Evolutionary conservation across 2,329 filamentous ascomycete genomes (phyloP).

Genomic region (Fusarium haematococcum): DNA sequence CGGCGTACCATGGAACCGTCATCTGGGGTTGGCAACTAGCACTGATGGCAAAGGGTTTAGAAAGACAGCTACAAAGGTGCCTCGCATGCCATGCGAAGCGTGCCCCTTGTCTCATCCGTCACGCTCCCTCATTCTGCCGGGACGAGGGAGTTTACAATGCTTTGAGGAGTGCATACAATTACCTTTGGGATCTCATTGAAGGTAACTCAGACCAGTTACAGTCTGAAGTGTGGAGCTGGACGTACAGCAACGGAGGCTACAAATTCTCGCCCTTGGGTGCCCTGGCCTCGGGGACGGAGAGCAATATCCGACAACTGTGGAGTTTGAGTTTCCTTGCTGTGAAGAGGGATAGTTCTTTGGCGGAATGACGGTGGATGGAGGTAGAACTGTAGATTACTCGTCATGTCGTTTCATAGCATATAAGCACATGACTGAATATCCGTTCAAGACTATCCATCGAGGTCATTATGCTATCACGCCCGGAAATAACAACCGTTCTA

Average conservation of each 20-base stretch:
- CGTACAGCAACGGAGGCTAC: constrained; percentile 50
- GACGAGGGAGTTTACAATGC: constrained; percentile 57
- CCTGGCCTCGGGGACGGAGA: constrained; percentile 29
- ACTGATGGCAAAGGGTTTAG: constrained; percentile 72
- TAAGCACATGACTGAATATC: too few species aligned
- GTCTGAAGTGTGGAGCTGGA: constrained; percentile 73
- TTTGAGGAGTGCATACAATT: constrained; percentile 65
- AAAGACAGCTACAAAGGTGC: constrained; percentile 68
- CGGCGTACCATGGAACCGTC: constrained; percentile 71
- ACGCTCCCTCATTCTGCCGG: constrained; percentile 62
- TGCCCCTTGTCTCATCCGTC: neutral
- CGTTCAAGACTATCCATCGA: neutral
- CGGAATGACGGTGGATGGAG: neutral
- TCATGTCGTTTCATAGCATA: neutral
- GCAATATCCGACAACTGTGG: constrained; percentile 37
- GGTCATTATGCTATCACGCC: neutral
- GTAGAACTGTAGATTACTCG: neutral
- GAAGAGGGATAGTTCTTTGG: constrained; percentile 9
- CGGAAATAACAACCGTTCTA: neutral
- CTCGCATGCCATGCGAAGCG: neutral
- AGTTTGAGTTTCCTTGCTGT: constrained; percentile 35
- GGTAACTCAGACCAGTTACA: constrained; percentile 63
- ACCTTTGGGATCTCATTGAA: constrained; percentile 71
- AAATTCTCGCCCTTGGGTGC: constrained; percentile 40
- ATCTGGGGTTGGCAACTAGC: constrained; percentile 74